A percentile compares a stretch with the other conserved stretches of the same genome.
Evolutionary conservation across 2,329 filamentous ascomycete species (phyloP).

Genomic region (Dissoconium aciculare): DNA sequence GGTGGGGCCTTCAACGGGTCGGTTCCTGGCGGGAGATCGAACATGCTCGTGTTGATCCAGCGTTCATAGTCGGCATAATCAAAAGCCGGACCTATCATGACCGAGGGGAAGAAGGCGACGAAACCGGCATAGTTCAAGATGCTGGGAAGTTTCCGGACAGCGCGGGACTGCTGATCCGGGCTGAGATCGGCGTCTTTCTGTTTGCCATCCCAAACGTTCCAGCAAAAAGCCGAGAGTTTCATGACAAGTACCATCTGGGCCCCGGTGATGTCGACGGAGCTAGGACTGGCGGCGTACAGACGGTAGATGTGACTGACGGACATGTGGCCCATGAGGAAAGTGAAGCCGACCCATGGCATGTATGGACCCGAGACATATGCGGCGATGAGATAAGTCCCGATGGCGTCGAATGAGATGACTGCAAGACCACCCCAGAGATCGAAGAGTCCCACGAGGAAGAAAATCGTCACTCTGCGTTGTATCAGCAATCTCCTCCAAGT

Average conservation of each 20-base stretch:
- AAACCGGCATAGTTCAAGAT: constrained; percentile 77
- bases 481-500: constrained; percentile 3
- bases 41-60: constrained; percentile 92
- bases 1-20: constrained; percentile 74
- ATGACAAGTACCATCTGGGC: constrained; percentile 98
- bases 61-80: constrained; percentile 85
- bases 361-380: constrained; percentile 71
- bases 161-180: constrained; percentile 70
- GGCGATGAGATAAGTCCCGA: constrained; percentile 69
- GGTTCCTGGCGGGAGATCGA: constrained; percentile 65
- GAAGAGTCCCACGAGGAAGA: constrained; percentile 88
- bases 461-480: constrained; percentile 51
- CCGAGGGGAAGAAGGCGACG: constrained; percentile 84
- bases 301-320: constrained; percentile 76
- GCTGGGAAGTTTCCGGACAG: constrained; percentile 57
- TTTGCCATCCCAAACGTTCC: constrained; percentile 90
- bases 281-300: constrained; percentile 52
- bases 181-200: constrained; percentile 67
- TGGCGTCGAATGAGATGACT: constrained; percentile 65
- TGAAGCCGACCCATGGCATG: constrained; percentile 95
- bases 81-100: constrained; percentile 83
- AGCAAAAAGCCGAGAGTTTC: constrained; percentile 93
- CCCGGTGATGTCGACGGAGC: constrained; percentile 69
- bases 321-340: constrained; percentile 92
- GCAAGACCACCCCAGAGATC: constrained; percentile 75